Base-by-base conservation (phyloP, 352 stramenopile species). In the Pythium aquatile region DNA sequence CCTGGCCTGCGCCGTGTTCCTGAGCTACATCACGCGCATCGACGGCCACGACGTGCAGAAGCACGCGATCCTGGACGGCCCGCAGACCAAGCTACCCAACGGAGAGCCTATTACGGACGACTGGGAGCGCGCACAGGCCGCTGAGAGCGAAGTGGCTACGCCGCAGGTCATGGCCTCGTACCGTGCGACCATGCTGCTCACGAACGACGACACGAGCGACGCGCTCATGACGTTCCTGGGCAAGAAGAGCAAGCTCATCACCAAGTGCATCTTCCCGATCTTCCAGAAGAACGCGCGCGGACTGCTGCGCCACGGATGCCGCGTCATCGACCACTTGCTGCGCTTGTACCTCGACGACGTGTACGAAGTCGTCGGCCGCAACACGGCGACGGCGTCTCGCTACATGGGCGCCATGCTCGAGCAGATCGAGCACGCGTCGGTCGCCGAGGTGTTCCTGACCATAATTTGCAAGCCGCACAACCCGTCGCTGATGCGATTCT, bases 121-220 rank as follows among this genome's bases (percentile, higher is more conserved):
- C 44, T 32, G 29, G 16, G 32, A 55, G 42, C 28, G 26, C 17
- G 7, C 10, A 9, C 49, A 20, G 4, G 39, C 8, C 6, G 35
- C 73, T 16, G 78, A 86, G 35, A 32, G 53, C 20, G 70, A 68
- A 10, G 61, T 79, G 30, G 87, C 91, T 30, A 81, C 84, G 35
- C 70, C 78, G 17, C 85, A 87, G 35, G 64, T 96, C 61, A 69
- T 89, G 55, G 72, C 78, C 56, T 93, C 85, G 51, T 94, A 91
- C 74, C 80, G 83, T 56, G 90, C 88, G 47, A 97, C 88, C 53
- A 96, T 97, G 87, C 68, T 97, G 66, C 74, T 97, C 52, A 90
- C 89, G 44, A 94, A 87, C 69, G 87, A 95, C 51, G 84, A 97
- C 60, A 73, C 85, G 44, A 82, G 79, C 20, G 88, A 97, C 49